Evolutionary conservation across 257 asterid genomes (phyloP), one percentile per base, ranked within the genome.

Genomic region (Oldenlandia corymbosa): DNA sequence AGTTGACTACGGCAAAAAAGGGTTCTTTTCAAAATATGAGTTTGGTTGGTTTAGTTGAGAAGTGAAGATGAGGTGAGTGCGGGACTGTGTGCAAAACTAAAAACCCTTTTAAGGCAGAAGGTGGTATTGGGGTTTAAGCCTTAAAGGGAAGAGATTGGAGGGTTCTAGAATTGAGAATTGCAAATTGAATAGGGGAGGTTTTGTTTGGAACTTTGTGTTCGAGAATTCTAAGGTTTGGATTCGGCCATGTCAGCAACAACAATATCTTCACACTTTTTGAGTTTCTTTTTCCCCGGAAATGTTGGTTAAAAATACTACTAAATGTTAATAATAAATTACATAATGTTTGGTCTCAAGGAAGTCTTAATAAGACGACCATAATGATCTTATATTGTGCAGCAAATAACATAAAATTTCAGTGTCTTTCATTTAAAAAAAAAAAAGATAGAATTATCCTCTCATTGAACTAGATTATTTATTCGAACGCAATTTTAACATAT

Each of bases 161-260:
- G 81, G 82, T 85, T 87, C 95, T 80, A 82, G 94, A 90, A 86
- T 58, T 45, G 50, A 37, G 17, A 70, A 64, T 21, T 37, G 6
- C 45, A 17, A 62, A 23, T 4, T 34, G 70, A 43, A 48, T 21
- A 20, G 50, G 39, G n/a, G 75, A 58, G 64, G 67, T 60, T 67
- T 64, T 41, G 37, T 37, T 81, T 75, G 87, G 85, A 71, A 14
- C 47, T 72, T 79, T 70, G 79, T 64, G 70, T n/a, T 54, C n/a
- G 39, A 60, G 71, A 45, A 83, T 73, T 74, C 76, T 73, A 67
- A 66, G 96, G 94, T 36, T 55, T 28, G 52, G 78, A 81, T 80
- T 67, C 78, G 59, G 80, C 87, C 95, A 81, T 73, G 73, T 81
- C 85, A 75, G 72, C 85, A 65, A 17, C 42, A 24, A 59, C 78